Conservation (phyloP, 2,329 filamentous ascomycete genomes). For the Curvularia eragrostidis region DNA sequence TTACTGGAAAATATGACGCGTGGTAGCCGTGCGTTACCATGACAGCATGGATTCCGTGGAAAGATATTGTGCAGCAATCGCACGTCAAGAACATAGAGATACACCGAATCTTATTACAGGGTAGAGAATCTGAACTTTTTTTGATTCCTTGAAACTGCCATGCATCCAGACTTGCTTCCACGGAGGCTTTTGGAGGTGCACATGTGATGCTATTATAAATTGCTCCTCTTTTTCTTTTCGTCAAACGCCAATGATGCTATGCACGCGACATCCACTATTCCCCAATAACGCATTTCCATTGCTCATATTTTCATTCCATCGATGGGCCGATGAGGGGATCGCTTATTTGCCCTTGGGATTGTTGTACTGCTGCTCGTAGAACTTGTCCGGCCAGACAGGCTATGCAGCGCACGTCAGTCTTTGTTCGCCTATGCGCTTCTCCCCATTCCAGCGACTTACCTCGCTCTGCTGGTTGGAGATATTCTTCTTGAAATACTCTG, state of each 20-base stretch:
- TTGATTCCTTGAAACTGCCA: constrained; percentile 2
- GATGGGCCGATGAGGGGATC: background rate
- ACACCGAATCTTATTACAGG: background rate
- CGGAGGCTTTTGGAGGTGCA: background rate
- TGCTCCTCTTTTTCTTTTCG: constrained; percentile 2
- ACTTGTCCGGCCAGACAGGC: constrained; percentile 39
- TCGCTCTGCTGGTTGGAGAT: constrained; percentile 35
- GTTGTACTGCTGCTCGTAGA: constrained; percentile 42
- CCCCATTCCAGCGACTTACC: constrained; percentile 18
- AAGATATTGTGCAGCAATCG: background rate
- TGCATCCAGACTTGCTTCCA: background rate
- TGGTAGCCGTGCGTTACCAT: background rate
- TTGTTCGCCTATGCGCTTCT: background rate
- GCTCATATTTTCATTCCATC: constrained; percentile 5
- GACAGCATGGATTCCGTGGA: background rate
- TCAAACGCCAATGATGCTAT: constrained; percentile 16
- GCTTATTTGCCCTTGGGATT: constrained; percentile 47
- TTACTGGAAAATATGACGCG: background rate
- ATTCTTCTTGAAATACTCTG: constrained; percentile 37
- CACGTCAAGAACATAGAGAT: background rate
- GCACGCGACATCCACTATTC: constrained; percentile 1
- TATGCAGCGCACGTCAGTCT: constrained; percentile 9
- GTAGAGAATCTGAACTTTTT: background rate
- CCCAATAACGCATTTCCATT: background rate
- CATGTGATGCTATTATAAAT: constrained; percentile 4